Conservation (phyloP, 768 basidiomycete species). For the Tricholoma hemisulphureum region DNA sequence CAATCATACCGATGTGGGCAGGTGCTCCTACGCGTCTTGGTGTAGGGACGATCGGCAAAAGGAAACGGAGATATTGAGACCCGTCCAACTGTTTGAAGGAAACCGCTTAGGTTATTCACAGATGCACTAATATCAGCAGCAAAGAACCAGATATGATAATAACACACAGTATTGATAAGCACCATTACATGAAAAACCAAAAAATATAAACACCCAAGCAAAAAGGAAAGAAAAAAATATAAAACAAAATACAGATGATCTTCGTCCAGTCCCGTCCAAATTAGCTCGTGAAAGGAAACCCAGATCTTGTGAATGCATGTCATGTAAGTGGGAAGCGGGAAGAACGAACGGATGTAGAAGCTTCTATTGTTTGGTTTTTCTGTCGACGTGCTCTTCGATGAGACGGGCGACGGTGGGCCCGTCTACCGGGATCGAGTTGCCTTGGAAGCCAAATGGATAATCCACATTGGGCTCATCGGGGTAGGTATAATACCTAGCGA, state of each 20-base stretch:
- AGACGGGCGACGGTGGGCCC: conserved; percentile 64
- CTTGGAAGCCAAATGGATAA: conserved; percentile 89
- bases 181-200: background rate
- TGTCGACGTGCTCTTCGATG: conserved; percentile 63
- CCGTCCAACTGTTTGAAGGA: no score
- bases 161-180: background rate
- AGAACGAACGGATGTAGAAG: background rate
- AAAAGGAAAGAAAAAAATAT: background rate
- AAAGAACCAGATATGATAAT: background rate
- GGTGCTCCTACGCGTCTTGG: no score
- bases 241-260: background rate
- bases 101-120: no score
- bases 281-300: no score
- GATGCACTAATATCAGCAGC: background rate
- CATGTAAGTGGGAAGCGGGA: background rate
- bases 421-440: conserved; percentile 69
- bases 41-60: no score
- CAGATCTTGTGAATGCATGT: background rate
- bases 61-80: no score
- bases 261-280: background rate
- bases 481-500: conserved; percentile 35
- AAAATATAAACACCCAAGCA: background rate
- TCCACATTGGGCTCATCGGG: conserved; percentile 45
- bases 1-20: no score
- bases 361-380: background rate